Evolutionary conservation across 371 early-diverging fungal species (phyloP).

Genomic region (Mucor racemosus): DNA sequence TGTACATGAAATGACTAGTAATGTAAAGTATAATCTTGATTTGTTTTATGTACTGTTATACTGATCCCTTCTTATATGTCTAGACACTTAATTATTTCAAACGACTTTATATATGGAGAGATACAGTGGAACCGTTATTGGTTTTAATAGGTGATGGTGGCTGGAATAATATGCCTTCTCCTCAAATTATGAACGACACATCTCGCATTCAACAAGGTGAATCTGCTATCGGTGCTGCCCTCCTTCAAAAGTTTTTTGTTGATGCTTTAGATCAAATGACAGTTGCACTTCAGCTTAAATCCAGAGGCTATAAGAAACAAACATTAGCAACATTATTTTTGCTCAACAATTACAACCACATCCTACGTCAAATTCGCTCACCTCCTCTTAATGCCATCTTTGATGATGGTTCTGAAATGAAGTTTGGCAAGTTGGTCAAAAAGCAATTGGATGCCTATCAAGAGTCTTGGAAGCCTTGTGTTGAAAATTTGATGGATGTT

Average conservation of each 20-base stretch:
- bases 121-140: constrained; percentile 67
- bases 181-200: constrained; percentile 17
- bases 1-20: constrained; percentile 84
- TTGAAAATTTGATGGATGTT: constrained; percentile 76
- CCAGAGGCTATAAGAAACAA: constrained; percentile 79
- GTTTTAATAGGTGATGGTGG: constrained; percentile 63
- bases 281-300: constrained; percentile 65
- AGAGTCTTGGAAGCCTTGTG: constrained; percentile 77
- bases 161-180: constrained; percentile 52
- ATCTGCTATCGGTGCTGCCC: constrained; percentile 31
- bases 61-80: not conserved
- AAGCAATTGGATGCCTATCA: constrained; percentile 67
- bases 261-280: constrained; percentile 69
- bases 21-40: constrained; percentile 50
- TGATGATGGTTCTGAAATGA: constrained; percentile 56
- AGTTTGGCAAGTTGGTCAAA: constrained; percentile 67
- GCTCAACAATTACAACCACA: constrained; percentile 83
- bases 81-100: constrained; percentile 70
- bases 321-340: constrained; percentile 75
- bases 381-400: constrained; percentile 61
- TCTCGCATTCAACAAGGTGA: constrained; percentile 23
- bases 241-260: constrained; percentile 41
- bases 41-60: not conserved
- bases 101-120: constrained; percentile 59
- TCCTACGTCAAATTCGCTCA: constrained; percentile 68